phyloP scores from a whole-genome alignment of 2,329 filamentous ascomycete species.

The Botrytis squamosa region DNA sequence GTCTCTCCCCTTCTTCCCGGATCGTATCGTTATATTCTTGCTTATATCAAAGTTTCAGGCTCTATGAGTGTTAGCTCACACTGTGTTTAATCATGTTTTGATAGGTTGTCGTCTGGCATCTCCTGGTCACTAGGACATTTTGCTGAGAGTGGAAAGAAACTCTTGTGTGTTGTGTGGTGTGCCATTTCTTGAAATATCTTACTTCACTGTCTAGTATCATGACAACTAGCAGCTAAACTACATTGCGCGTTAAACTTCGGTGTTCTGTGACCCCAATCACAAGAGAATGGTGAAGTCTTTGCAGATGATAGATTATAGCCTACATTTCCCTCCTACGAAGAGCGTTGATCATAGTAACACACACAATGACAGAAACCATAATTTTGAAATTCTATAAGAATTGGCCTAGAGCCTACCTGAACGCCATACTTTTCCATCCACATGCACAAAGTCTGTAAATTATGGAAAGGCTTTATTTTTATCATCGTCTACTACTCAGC shows the following conservation, averaged over 20 bases:
- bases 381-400: conserved; percentile 32
- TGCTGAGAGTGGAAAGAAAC: background rate
- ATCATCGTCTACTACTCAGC: conserved; percentile 23
- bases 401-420: conserved; percentile 47
- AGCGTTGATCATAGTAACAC: conserved; percentile 25
- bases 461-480: conserved; percentile 30
- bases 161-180: background rate
- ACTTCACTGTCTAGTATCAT: background rate
- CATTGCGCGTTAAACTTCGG: background rate
- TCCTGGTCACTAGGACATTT: background rate
- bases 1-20: background rate
- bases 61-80: background rate
- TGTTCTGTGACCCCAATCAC: background rate
- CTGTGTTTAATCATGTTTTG: background rate
- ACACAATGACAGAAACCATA: conserved; percentile 21
- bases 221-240: background rate
- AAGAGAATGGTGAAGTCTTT: background rate
- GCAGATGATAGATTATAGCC: background rate
- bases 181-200: background rate
- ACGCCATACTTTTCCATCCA: conserved; percentile 42
- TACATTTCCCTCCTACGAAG: background rate
- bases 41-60: background rate
- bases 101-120: background rate
- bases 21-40: background rate
- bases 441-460: conserved; percentile 32